These are phyloP conservation scores for Penstemon newberryi DNA, from an alignment of 257 asterid genomes.

Conservation along the genomic window DNA sequence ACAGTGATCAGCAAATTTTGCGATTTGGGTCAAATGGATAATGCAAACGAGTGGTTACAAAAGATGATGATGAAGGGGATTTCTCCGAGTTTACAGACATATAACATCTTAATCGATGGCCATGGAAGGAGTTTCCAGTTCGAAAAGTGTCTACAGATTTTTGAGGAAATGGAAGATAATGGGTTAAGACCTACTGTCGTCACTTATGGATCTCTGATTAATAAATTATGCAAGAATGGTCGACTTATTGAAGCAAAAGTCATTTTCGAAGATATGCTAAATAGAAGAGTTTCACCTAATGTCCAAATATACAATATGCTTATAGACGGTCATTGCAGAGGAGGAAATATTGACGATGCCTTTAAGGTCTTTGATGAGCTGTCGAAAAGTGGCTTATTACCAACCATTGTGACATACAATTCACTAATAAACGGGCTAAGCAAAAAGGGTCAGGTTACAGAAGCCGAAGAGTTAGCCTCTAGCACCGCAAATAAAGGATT, in stretches of 20 bases:
- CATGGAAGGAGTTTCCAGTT: slow-evolving; percentile 53
- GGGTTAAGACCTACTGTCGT: slow-evolving; percentile 56
- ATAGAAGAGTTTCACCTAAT: slow-evolving; percentile 58
- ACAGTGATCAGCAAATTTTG: slow-evolving; percentile 48
- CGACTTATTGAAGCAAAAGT: slow-evolving; percentile 65
- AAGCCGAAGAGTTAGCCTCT: slow-evolving; percentile 65
- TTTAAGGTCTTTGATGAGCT: slow-evolving; percentile 50
- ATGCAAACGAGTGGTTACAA: slow-evolving; percentile 54
- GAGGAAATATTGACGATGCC: slow-evolving; percentile 53
- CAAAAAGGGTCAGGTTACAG: slow-evolving; percentile 51
- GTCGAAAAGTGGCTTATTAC: slow-evolving; percentile 39
- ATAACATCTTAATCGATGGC: slow-evolving; percentile 67
- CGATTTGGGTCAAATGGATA: slow-evolving; percentile 59
- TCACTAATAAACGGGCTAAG: slow-evolving; percentile 60
- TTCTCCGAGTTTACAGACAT: slow-evolving; percentile 58
- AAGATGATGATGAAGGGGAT: slow-evolving; percentile 59
- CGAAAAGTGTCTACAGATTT: slow-evolving; percentile 61
- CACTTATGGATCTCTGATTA: slow-evolving; percentile 70
- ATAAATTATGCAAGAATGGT: slow-evolving; percentile 66
- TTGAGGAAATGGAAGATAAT: slow-evolving; percentile 67
- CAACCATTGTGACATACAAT: slow-evolving; percentile 72
- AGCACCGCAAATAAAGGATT: slow-evolving; percentile 49
- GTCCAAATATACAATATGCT: slow-evolving; percentile 68
- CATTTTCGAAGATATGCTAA: slow-evolving; percentile 57
- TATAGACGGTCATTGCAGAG: slow-evolving; percentile 55